Evolutionary conservation across 805 yeast genomes (phyloP).

Genomic region (Blastobotrys americana): DNA sequence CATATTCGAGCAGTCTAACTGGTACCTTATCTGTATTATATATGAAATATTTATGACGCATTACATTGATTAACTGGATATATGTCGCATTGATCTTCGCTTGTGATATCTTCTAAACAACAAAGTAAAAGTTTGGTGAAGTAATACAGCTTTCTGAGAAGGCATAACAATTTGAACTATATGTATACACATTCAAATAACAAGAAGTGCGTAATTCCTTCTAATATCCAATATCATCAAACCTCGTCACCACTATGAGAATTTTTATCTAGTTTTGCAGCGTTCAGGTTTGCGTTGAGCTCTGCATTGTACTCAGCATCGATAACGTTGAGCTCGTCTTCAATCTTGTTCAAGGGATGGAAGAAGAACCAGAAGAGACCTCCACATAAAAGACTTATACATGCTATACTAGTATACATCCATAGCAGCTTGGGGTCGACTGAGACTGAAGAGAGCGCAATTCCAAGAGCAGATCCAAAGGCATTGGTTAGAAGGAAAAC

Average conservation of each 20-base stretch:
- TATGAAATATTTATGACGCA: no score
- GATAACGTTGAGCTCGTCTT: slow-evolving; percentile 51
- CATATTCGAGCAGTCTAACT: no score
- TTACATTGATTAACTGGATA: no score
- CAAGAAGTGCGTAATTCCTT: no score
- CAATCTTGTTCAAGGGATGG: slow-evolving; percentile 46
- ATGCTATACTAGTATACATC: slow-evolving; percentile 59
- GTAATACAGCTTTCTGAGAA: no score
- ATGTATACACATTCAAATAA: no score
- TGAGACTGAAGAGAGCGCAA: slow-evolving; percentile 61
- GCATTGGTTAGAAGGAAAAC: slow-evolving; percentile 65
- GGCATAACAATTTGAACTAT: no score
- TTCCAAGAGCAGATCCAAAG: slow-evolving; percentile 70
- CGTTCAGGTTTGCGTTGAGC: slow-evolving; percentile 21
- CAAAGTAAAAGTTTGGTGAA: no score
- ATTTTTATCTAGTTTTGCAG: slow-evolving; percentile 3
- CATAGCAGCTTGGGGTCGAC: slow-evolving; percentile 63
- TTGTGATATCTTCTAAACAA: no score
- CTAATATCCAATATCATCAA: no score
- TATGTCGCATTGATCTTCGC: no score
- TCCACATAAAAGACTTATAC: slow-evolving; percentile 54
- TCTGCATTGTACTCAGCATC: slow-evolving; percentile 33
- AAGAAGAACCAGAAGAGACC: slow-evolving; percentile 53
- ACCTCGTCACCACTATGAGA: slow-evolving; percentile 2
- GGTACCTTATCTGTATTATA: no score